A percentile compares a stretch with the other conserved stretches of the same genome.
Conservation (phyloP, 805 yeast genomes). For the Wickerhamiella parazyma region DNA sequence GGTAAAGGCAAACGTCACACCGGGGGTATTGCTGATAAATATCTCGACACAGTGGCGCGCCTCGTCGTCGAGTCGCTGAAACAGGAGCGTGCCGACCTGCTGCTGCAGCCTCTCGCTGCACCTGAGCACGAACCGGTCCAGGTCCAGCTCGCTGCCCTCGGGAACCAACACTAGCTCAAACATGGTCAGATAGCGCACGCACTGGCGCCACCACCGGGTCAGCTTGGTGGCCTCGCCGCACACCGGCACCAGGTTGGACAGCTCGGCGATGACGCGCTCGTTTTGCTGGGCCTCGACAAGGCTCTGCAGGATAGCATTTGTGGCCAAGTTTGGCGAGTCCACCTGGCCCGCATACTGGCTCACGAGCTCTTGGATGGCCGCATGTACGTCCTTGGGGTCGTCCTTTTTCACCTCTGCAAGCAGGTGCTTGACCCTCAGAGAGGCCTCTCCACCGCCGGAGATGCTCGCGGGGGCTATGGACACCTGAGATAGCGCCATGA, state of each 20-base stretch:
- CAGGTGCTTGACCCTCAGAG: neutral
- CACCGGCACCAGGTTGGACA: neutral
- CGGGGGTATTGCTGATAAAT: slow-evolving; percentile 10
- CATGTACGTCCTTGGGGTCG: neutral
- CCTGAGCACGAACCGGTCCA: neutral
- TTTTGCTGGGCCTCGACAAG: neutral
- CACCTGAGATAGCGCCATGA: slow-evolving; percentile 5
- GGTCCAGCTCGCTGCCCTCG: slow-evolving; percentile 2
- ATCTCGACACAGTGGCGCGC: slow-evolving; percentile 7
- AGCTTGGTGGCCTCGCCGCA: slow-evolving; percentile 2
- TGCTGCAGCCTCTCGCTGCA: slow-evolving; percentile 5
- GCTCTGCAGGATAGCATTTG: neutral
- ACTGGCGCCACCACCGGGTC: slow-evolving; percentile 8
- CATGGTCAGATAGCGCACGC: slow-evolving; percentile 4
- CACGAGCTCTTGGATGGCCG: slow-evolving; percentile 4
- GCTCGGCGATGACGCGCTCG: slow-evolving; percentile 2
- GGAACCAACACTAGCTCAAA: slow-evolving; percentile 2
- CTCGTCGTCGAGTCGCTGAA: slow-evolving; percentile 3
- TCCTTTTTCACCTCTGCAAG: slow-evolving; percentile 1
- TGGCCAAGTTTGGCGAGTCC: neutral
- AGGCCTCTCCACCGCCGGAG: neutral
- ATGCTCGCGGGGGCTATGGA: neutral
- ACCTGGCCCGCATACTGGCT: neutral
- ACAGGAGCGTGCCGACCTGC: slow-evolving; percentile 3
- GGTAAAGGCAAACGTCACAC: slow-evolving; percentile 21